phyloP scores from a whole-genome alignment of 2,329 filamentous ascomycete species.

The Lasiodiplodia hormozganensis region DNA sequence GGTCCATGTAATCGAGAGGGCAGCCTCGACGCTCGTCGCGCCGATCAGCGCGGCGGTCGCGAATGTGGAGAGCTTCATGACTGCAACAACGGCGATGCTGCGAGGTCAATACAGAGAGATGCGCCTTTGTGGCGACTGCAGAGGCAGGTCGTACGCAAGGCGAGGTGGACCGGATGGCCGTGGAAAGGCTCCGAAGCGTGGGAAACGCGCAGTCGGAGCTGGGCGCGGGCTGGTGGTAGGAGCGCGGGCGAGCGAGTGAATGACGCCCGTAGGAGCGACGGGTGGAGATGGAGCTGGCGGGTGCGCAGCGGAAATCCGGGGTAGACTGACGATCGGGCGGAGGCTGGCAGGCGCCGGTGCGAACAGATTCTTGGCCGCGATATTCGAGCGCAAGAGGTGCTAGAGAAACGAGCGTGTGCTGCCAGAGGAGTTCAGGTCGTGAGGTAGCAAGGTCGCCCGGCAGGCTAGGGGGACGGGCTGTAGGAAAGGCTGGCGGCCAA shows the following conservation, averaged over 20 bases:
- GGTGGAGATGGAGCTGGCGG: slow-evolving; percentile 28
- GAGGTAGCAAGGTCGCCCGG: slow-evolving; percentile 15
- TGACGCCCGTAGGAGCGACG: slow-evolving; percentile 12
- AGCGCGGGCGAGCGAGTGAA: slow-evolving; percentile 24
- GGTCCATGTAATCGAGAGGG: slow-evolving; percentile 37
- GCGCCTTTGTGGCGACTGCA: slow-evolving; percentile 12
- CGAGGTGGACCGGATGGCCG: background rate
- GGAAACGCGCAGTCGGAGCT: slow-evolving; percentile 10
- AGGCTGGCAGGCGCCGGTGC: slow-evolving; percentile 8
- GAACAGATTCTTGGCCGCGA: background rate
- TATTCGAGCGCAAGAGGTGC: background rate
- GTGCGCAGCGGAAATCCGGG: slow-evolving; percentile 28
- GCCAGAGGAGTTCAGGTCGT: slow-evolving; percentile 12
- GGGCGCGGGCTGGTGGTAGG: slow-evolving; percentile 16
- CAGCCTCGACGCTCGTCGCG: slow-evolving; percentile 39
- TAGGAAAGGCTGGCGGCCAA: background rate
- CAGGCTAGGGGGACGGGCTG: slow-evolving; percentile 18
- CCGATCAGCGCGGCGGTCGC: slow-evolving; percentile 43
- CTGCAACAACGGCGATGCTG: background rate
- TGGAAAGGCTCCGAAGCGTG: background rate
- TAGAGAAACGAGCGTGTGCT: slow-evolving; percentile 16
- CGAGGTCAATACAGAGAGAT: background rate
- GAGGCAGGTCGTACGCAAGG: slow-evolving; percentile 3
- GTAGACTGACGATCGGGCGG: slow-evolving; percentile 17
- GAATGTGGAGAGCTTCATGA: slow-evolving; percentile 45